A percentile compares a stretch with the other conserved stretches of the same genome.
phyloP scores from a whole-genome alignment of 495 filamentous ascomycete genomes.

The Talaromyces proteolyticus region DNA sequence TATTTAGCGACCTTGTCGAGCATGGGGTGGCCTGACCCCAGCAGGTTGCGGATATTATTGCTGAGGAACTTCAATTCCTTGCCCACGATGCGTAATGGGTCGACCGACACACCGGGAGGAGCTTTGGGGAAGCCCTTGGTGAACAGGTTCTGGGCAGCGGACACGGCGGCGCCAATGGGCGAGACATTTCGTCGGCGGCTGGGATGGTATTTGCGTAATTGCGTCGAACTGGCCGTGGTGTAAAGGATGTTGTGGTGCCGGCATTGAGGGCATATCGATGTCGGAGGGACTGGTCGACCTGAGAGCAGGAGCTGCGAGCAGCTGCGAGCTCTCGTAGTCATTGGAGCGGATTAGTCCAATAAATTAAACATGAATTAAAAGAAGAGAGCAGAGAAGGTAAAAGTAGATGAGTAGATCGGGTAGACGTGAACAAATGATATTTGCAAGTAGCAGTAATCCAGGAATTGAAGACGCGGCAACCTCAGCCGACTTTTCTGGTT shows the following conservation, averaged over 20 bases:
- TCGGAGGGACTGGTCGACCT: constrained; percentile 26
- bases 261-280: constrained; percentile 38
- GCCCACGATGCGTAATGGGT: constrained; percentile 75
- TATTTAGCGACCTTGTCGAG: constrained; percentile 96
- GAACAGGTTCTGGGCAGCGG: constrained; percentile 73
- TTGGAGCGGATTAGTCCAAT: neutral
- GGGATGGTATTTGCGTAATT: constrained; percentile 37
- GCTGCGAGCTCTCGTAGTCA: constrained; percentile 40
- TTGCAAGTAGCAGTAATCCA: too few relatives aligned
- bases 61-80: constrained; percentile 94
- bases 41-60: constrained; percentile 78
- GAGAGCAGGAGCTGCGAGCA: constrained; percentile 31
- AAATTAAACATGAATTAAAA: neutral
- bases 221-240: constrained; percentile 3
- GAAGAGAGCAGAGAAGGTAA: neutral
- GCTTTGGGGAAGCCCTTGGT: constrained; percentile 58
- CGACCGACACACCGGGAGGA: constrained; percentile 56
- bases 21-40: constrained; percentile 88
- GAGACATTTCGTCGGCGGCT: constrained; percentile 41
- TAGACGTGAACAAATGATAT: too few relatives aligned
- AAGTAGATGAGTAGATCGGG: neutral
- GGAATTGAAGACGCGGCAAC: too few relatives aligned
- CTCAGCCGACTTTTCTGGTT: too few relatives aligned
- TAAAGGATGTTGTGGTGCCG: constrained; percentile 34
- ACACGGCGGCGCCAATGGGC: constrained; percentile 62